These are phyloP conservation scores for Talaromyces sp. DNA, from an alignment of 2,329 filamentous ascomycete species.

Conservation along the genomic window DNA sequence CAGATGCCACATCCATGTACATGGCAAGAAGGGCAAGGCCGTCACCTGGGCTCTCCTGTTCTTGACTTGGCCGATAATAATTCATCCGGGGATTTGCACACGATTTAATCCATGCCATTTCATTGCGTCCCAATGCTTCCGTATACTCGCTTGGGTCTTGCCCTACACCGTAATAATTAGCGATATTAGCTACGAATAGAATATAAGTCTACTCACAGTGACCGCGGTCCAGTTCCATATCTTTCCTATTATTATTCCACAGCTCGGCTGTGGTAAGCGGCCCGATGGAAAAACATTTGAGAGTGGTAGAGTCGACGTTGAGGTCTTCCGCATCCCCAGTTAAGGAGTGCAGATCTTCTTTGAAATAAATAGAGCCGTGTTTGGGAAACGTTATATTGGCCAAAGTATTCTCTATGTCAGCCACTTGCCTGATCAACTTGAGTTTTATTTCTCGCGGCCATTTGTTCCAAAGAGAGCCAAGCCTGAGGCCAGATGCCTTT, in stretches of 20 bases:
- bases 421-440: constrained; percentile 21
- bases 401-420: constrained; percentile 25
- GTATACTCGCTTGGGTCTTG: constrained; percentile 24
- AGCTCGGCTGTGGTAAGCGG: constrained; percentile 28
- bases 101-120: constrained; percentile 4
- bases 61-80: constrained; percentile 8
- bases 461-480: constrained; percentile 24
- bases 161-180: constrained; percentile 21
- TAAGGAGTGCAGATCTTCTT: neutral
- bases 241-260: constrained; percentile 25
- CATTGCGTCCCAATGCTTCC: constrained; percentile 12
- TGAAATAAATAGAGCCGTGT: constrained; percentile 25
- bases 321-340: constrained; percentile 17
- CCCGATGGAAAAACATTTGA: constrained; percentile 31
- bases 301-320: constrained; percentile 14
- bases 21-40: constrained; percentile 16
- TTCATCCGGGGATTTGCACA: neutral
- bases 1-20: constrained; percentile 18
- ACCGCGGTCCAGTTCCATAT: constrained; percentile 27
- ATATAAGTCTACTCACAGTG: constrained; percentile 27
- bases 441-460: constrained; percentile 22
- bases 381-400: constrained; percentile 23
- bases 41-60: constrained; percentile 18
- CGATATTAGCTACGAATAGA: constrained; percentile 2
- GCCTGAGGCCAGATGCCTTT: constrained; percentile 22